phyloP scores from a whole-genome alignment of 1,139 yeast species.

The Nadsonia starkeyi-henricii region DNA sequence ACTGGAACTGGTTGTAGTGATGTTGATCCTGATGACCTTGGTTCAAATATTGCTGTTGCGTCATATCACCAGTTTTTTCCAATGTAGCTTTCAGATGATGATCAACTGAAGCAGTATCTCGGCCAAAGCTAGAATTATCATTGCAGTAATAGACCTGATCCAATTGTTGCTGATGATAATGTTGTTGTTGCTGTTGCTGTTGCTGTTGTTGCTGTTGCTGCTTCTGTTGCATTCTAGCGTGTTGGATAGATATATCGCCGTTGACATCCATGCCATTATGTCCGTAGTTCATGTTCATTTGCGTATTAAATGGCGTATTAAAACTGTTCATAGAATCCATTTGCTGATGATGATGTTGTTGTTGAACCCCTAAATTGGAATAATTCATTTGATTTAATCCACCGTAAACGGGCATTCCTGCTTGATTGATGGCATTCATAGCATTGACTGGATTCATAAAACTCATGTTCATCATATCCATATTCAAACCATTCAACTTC shows the following conservation, averaged over 20 bases:
- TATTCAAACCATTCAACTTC: constrained; percentile 2
- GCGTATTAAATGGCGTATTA: background rate
- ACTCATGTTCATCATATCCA: background rate
- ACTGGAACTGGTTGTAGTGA: background rate
- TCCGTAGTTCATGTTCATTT: background rate
- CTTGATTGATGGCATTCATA: background rate
- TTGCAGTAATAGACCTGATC: background rate
- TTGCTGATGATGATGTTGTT: constrained; percentile 8
- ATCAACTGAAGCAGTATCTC: too few relatives aligned
- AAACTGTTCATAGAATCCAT: constrained; percentile 2
- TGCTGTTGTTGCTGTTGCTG: constrained; percentile 1
- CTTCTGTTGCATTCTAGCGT: background rate
- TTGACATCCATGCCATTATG: background rate
- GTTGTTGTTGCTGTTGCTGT: background rate
- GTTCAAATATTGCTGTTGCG: constrained; percentile 1
- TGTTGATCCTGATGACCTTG: constrained; percentile 1
- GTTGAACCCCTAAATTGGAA: constrained; percentile 4
- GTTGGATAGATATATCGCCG: background rate
- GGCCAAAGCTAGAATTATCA: background rate
- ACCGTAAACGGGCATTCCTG: background rate
- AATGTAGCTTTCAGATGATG: background rate
- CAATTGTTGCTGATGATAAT: background rate
- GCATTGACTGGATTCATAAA: background rate
- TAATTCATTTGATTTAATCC: background rate
- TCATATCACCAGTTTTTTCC: background rate